Conservation (phyloP, 495 filamentous ascomycete species). For the Aspergillus panamensis region DNA sequence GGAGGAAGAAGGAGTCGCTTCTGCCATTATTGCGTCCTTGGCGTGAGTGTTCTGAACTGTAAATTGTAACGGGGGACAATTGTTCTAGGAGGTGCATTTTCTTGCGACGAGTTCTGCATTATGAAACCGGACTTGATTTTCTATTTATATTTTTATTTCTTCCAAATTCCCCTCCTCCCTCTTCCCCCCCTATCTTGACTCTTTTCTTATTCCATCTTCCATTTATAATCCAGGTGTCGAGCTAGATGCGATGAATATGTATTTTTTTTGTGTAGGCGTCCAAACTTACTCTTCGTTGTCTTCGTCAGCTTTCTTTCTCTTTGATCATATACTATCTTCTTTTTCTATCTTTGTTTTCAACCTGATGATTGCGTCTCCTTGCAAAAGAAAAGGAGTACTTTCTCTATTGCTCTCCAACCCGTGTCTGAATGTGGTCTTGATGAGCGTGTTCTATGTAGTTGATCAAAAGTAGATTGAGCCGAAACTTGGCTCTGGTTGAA, state of each 20-base stretch:
- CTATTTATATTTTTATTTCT: conserved; percentile 8
- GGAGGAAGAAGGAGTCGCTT: conserved; percentile 89
- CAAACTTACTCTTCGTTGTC: conserved; percentile 13
- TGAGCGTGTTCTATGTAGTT: not conserved
- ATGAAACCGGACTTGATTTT: conserved; percentile 22
- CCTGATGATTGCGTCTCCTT: conserved; percentile 10
- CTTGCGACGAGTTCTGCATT: conserved; percentile 21
- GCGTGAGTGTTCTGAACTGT: conserved; percentile 50
- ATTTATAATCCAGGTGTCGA: conserved; percentile 25
- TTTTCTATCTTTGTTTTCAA: not conserved
- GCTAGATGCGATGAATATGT: conserved; percentile 26
- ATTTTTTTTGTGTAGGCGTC: conserved; percentile 19
- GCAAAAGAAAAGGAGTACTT: conserved; percentile 5
- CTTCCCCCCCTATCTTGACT: not conserved
- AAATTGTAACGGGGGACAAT: conserved; percentile 30
- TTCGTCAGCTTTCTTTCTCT: conserved; percentile 7
- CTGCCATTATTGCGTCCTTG: conserved; percentile 78
- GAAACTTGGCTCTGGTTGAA: not conserved
- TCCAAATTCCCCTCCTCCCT: not conserved
- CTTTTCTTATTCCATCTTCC: conserved; percentile 5
- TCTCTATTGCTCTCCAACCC: not conserved
- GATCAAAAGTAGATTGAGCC: not conserved
- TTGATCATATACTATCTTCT: conserved; percentile 6
- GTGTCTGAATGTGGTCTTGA: not conserved
- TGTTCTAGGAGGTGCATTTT: conserved; percentile 20